Conservation (phyloP, 371 early-diverging fungal genomes). For the Mortierella sp. region DNA sequence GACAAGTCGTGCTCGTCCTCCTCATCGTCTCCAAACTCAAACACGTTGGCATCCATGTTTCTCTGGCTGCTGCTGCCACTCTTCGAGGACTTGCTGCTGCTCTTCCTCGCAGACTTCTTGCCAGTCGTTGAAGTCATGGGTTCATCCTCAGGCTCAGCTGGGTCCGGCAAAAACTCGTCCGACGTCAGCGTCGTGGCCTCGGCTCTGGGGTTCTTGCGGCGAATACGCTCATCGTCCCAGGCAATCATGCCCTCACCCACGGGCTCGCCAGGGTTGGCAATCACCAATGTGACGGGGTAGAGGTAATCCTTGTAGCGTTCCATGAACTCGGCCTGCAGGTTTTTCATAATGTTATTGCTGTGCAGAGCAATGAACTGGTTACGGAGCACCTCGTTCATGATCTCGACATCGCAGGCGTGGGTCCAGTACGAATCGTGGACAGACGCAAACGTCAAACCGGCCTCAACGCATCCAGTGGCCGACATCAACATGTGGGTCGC, state of each 20-base stretch:
- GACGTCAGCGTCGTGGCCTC: not conserved
- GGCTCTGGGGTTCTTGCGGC: constrained; percentile 27
- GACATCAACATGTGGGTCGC: constrained; percentile 98
- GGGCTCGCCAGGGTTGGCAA: constrained; percentile 48
- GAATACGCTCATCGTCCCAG: constrained; percentile 37
- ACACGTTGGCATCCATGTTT: constrained; percentile 11
- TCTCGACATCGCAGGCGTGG: constrained; percentile 93
- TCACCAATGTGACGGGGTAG: constrained; percentile 69
- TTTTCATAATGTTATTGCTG: constrained; percentile 85
- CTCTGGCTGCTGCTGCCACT: constrained; percentile 9
- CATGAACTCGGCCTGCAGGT: constrained; percentile 86
- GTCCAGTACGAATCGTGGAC: constrained; percentile 99
- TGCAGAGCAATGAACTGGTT: constrained; percentile 94
- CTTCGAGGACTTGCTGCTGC: too few relatives aligned
- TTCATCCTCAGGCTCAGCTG: constrained; percentile 24
- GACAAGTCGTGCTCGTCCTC: constrained; percentile 52
- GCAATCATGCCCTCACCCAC: constrained; percentile 53
- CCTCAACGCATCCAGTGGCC: constrained; percentile 87
- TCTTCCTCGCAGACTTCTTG: constrained; percentile 8
- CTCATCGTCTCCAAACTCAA: constrained; percentile 48
- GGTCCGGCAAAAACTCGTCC: constrained; percentile 38
- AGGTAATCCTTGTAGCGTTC: constrained; percentile 84
- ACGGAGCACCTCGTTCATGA: constrained; percentile 88
- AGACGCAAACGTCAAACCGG: constrained; percentile 89
- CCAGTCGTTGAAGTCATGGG: constrained; percentile 10